Evolutionary conservation across 106 monocot species (phyloP), one percentile per base, ranked within the genome.

Genomic region (Narthecium ossifragum): DNA sequence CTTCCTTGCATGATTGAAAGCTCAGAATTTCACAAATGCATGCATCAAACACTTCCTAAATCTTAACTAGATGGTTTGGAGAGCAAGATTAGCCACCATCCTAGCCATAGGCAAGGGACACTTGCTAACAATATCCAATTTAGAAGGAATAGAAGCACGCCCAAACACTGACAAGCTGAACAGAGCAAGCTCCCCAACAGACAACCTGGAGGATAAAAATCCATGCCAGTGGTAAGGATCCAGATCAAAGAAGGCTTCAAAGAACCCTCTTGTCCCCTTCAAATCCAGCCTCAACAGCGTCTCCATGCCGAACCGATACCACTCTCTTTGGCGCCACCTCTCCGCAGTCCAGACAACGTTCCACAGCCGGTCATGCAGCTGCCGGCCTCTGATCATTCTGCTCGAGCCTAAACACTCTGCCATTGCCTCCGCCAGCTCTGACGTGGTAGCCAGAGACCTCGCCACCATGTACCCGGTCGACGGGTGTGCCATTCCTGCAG

Each of bases 221-320:
- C 73, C 73, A 22, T 73, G 40, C 73, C 65, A 73, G 4, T 73
- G 56, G 21, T 66, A 30, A 1, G 55, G 51, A 4, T 73, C 73
- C 49, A 73, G 30, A 15, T 65, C 65, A 46, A 73, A 73, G 57
- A 73, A 73, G 0, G 73, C 73, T n/a, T 73, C 73, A 23, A 73
- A 73, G 26, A 73, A 73, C 28, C 64, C 43, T 51, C 65, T 58
- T 3, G 65, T 73, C 24, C 65, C 73, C 15, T 51, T n/a, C 55
- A 74, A 31, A 33, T 67, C 74, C 34, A 74, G 46, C 67, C 30
- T 34, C 61, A 74, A 23, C 61, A 74, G 20, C 0, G 67, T 62
- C 62, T 74, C 74, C 74, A 74, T 74, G 24, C 74, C 74, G 39
- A 74, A 67, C 14, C 61, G 26, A 31, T 74, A 74, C 39, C 46